Base-by-base conservation (phyloP, 805 yeast genomes). In the Maudiozyma pseudohumilis region DNA sequence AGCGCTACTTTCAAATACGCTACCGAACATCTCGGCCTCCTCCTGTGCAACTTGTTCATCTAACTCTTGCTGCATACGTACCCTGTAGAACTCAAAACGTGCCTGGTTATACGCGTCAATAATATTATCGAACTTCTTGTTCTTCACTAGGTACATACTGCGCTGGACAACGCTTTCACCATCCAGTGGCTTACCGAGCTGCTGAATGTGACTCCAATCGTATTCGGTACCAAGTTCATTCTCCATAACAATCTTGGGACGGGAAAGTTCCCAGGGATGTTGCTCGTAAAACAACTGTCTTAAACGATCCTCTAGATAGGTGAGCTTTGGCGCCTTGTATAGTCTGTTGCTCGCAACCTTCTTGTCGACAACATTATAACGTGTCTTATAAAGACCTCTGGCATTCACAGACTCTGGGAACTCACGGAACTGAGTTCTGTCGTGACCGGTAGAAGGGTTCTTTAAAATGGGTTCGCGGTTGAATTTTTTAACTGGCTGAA, bases 231-330 rank as follows among this genome's bases (percentile, higher is more conserved):
- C 65, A 11, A 43, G 84, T 26, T 70, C 68, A 50, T 77, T 82
- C 59, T 92, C 98, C 32, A 87, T 70, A 47, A 92, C 63, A 21
- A 75, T 69, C 56, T 83, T 84, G 11, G 97, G 96, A 48, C 94
- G 74, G 2, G 97, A 85, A 38, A 88, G 66, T 62, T 92, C 98
- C 98, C 98, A 92, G 6, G 98, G 98, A 61, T 92, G 98, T 56
- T 88, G 96, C 41, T 77, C 76, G 60, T 80, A 89, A 54, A 92
- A 92, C 18, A 82, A 66, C 33, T 73, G 69, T 64, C 98, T 75
- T 48, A 92, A 62, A 49, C 80, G 76, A 61, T 92, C 98, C 60
- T 89, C 71, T 5, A 64, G 53, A 40, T 52, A 65, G 18, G 45
- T 46, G 27, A 65, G 47, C 34, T 55, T 55, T 4, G 60, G 52